Evolutionary conservation across 2,329 filamentous ascomycete species (phyloP), one percentile per base, ranked within the genome.

Genomic region (Celoporthe dispersa): DNA sequence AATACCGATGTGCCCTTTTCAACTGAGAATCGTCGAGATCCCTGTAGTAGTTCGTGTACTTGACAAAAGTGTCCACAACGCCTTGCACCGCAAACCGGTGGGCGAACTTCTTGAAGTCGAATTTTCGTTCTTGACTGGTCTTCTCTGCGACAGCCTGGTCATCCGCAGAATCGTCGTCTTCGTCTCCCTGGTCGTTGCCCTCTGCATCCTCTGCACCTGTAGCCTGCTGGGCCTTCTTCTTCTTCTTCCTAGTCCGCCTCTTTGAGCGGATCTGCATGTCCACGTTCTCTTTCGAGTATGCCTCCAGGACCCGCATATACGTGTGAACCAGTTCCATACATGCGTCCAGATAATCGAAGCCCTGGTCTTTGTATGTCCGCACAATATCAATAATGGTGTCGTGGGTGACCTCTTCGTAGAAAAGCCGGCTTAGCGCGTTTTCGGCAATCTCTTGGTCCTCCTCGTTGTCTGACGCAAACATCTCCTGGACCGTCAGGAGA

Each of bases 391-490:
- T 87, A 66, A 99, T 88, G 33, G 92, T 87, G 72, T 99, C 95
- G 76, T 99, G 94, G 0, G 94, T 98, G 0, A 93, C 89, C 77
- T 98, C 94, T 80, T 99, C 96, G 81, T 99, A 99, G 79, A 99
- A 99, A n/a, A 99, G 93, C 72, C 95, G 93, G 76, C 92, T 97
- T 66, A 97, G 89, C 16, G 97, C 98, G 75, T 99, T 99, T 78
- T 99, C 95, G 0, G 96, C 95, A 78, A 99, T 98, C 75, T 98
- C 96, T 77, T 97, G 92, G 74, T 99, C 93, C n/a, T 98, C 94
- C 73, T 98, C 94, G 39, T 93, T 87, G 0, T 88, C 86, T 1
- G 93, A 96, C 62, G 92, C 89, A 1, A 90, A 85, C 94, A 99
- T 98, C 72, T 97, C 93, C 76, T 97, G 94, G 2, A 98, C 92